Conservation (phyloP, 345 rosid genomes). For the Sonneratia alba region DNA sequence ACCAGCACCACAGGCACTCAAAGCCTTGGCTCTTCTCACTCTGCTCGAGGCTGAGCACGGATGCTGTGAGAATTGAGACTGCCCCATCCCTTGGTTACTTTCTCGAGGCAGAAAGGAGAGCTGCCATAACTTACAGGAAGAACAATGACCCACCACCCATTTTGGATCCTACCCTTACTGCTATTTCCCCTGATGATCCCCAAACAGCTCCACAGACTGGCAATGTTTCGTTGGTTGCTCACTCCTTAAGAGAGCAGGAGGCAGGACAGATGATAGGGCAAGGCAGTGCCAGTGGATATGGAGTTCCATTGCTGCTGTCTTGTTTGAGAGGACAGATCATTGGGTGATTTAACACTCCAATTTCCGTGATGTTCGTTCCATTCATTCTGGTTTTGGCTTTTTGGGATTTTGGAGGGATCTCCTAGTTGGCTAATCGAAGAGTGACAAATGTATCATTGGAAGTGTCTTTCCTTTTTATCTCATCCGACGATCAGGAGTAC, state of each 20-base stretch:
- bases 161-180: conserved; percentile 19
- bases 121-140: conserved; percentile 22
- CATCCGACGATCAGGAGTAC: background rate
- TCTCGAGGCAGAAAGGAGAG: conserved; percentile 63
- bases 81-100: conserved; percentile 61
- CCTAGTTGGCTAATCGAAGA: background rate
- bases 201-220: conserved; percentile 12
- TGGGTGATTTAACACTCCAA: conserved; percentile 9
- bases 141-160: conserved; percentile 10
- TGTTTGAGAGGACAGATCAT: conserved; percentile 35
- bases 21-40: conserved; percentile 65
- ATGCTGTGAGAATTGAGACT: conserved; percentile 36
- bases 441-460: too few relatives aligned
- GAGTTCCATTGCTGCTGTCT: conserved; percentile 29
- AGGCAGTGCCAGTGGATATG: conserved; percentile 24
- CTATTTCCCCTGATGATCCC: conserved; percentile 4
- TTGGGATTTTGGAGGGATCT: background rate
- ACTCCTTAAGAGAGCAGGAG: conserved; percentile 17
- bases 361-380: background rate
- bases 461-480: background rate
- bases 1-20: conserved; percentile 11
- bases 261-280: conserved; percentile 17
- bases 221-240: conserved; percentile 6
- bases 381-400: background rate
- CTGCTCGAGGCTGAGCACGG: conserved; percentile 63